These are phyloP conservation scores for Fragaria vesca DNA, from an alignment of 306 rosid species.

Conservation along the genomic window DNA sequence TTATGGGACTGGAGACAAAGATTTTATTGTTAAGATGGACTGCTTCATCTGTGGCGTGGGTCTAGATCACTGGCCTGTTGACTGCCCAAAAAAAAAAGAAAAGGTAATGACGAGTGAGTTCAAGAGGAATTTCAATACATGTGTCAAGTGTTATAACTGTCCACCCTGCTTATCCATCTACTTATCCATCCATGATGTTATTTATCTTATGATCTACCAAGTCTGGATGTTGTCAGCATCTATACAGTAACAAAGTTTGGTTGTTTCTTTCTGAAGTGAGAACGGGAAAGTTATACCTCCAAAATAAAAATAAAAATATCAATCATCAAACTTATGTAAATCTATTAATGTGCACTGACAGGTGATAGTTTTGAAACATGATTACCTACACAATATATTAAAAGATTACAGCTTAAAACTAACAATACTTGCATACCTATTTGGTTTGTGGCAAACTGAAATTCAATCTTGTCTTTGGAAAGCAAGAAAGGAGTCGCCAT, in stretches of 20 bases:
- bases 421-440: slow-evolving; percentile 32
- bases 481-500: slow-evolving; percentile 60
- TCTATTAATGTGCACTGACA: not conserved
- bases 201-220: too few species aligned
- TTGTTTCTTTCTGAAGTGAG: not conserved
- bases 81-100: too few species aligned
- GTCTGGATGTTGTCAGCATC: not conserved
- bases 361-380: not conserved
- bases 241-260: not conserved
- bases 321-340: not conserved
- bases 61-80: too few species aligned
- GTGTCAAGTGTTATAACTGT: too few species aligned
- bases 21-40: too few species aligned
- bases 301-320: not conserved
- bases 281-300: not conserved
- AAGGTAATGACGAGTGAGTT: too few species aligned
- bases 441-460: slow-evolving; percentile 85
- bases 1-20: too few species aligned
- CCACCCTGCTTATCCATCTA: too few species aligned
- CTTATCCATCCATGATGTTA: too few species aligned
- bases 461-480: slow-evolving; percentile 75
- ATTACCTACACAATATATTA: not conserved
- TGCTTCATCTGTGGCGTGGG: too few species aligned
- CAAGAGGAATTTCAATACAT: too few species aligned
- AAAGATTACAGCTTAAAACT: too few species aligned